phyloP scores from a whole-genome alignment of 495 filamentous ascomycete genomes.

The Xylaria sp. region DNA sequence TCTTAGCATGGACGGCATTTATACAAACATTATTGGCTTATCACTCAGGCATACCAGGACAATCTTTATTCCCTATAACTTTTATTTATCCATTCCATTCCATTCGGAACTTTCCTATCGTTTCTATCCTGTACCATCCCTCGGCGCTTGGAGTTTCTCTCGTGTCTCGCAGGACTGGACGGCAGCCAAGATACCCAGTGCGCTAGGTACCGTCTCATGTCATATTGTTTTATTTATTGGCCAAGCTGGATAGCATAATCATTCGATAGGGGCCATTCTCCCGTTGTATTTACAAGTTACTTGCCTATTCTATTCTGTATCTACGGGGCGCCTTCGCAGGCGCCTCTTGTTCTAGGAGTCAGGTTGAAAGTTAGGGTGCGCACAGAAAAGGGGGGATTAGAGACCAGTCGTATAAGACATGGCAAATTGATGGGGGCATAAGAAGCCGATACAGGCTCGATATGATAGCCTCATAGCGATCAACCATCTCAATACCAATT shows the following conservation, averaged over 20 bases:
- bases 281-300: slow-evolving; percentile 9
- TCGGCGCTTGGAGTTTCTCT: slow-evolving; percentile 32
- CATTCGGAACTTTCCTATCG: slow-evolving; percentile 24
- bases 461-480: slow-evolving; percentile 18
- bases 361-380: neutral
- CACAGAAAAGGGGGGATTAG: slow-evolving; percentile 12
- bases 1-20: slow-evolving; percentile 27
- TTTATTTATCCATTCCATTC: neutral
- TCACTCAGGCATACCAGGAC: slow-evolving; percentile 31
- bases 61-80: slow-evolving; percentile 4
- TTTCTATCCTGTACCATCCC: slow-evolving; percentile 27
- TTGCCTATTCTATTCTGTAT: neutral
- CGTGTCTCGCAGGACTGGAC: slow-evolving; percentile 30
- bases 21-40: slow-evolving; percentile 16
- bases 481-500: slow-evolving; percentile 13
- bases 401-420: slow-evolving; percentile 6
- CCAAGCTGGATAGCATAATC: slow-evolving; percentile 28
- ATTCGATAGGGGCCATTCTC: slow-evolving; percentile 9
- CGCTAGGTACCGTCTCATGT: slow-evolving; percentile 39
- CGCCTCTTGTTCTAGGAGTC: slow-evolving; percentile 4
- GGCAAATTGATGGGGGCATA: slow-evolving; percentile 1
- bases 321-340: neutral
- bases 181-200: slow-evolving; percentile 46
- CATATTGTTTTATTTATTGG: slow-evolving; percentile 29
- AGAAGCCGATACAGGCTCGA: slow-evolving; percentile 4